phyloP scores from a whole-genome alignment of 345 rosid genomes.

The Turnera subulata region DNA sequence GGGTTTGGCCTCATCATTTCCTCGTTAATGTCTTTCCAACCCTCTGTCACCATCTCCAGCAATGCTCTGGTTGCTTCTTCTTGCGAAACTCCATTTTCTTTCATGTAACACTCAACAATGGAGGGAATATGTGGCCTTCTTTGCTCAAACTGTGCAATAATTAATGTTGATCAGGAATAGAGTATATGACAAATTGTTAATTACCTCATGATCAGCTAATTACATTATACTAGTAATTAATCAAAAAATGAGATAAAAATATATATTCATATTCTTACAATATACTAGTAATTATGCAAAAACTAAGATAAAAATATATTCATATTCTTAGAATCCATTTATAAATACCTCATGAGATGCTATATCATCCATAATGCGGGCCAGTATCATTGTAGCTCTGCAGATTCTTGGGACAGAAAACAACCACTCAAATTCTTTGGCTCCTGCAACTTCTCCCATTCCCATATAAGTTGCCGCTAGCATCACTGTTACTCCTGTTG shows the following conservation, averaged over 20 bases:
- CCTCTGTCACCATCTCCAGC: background rate
- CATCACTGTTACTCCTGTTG: background rate
- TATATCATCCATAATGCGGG: background rate
- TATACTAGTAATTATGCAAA: too few relatives aligned
- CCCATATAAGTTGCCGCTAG: background rate
- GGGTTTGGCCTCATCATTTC: background rate
- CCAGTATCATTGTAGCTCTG: background rate
- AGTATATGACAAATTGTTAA: too few relatives aligned
- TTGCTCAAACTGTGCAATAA: background rate
- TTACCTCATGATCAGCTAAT: background rate
- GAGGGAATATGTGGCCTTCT: background rate
- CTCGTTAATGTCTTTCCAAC: background rate
- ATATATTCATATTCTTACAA: too few relatives aligned
- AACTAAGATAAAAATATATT: too few relatives aligned
- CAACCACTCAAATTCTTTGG: background rate
- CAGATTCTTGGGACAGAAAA: background rate
- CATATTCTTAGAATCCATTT: too few relatives aligned
- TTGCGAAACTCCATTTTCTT: background rate
- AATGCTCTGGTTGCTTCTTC: background rate
- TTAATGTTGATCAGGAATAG: background rate
- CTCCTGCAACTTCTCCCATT: background rate
- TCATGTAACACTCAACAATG: background rate
- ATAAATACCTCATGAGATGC: background rate
- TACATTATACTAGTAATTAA: too few relatives aligned
- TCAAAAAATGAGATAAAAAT: background rate